phyloP scores from a whole-genome alignment of 352 stramenopile genomes.

The Globisporangium acanthophoron region DNA sequence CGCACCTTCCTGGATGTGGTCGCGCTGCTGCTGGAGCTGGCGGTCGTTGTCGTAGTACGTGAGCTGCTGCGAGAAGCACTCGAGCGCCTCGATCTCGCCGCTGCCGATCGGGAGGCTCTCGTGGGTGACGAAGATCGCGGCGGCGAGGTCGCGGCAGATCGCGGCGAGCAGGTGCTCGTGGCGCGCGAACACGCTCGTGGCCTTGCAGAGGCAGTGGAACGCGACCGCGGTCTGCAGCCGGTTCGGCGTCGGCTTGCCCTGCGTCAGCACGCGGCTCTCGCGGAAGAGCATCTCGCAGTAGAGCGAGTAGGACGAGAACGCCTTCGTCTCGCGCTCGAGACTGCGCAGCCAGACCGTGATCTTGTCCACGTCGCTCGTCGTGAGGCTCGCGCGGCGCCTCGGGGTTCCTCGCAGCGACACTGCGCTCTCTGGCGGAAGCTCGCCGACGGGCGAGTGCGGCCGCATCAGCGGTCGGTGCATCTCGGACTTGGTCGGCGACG shows the following conservation, averaged over 20 bases:
- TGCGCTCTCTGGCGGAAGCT: conserved; percentile 18
- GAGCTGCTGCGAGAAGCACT: conserved; percentile 48
- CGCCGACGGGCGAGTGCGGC: conserved; percentile 28
- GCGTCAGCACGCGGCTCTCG: conserved; percentile 50
- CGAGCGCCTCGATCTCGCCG: conserved; percentile 48
- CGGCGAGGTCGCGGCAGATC: conserved; percentile 55
- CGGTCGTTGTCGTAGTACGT: conserved; percentile 60
- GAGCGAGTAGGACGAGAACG: conserved; percentile 62
- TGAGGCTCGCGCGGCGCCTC: conserved; percentile 26
- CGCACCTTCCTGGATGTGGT: conserved; percentile 43
- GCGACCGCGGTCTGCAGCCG: conserved; percentile 64
- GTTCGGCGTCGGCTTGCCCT: conserved; percentile 60
- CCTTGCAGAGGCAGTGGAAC: conserved; percentile 70
- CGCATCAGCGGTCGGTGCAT: conserved; percentile 1
- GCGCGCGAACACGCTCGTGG: conserved; percentile 48
- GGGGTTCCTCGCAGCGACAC: conserved; percentile 4
- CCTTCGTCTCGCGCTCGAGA: conserved; percentile 29
- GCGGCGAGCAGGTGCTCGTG: conserved; percentile 49
- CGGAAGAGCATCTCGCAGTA: conserved; percentile 75
- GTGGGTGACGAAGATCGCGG: conserved; percentile 54
- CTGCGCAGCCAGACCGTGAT: conserved; percentile 59
- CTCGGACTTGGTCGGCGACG: neutral
- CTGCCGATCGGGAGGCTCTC: conserved; percentile 19
- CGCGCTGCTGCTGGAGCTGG: conserved; percentile 36
- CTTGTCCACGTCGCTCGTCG: conserved; percentile 42